Evolutionary conservation across 2,329 filamentous ascomycete genomes (phyloP).

Genomic region (Fusarium sp.): DNA sequence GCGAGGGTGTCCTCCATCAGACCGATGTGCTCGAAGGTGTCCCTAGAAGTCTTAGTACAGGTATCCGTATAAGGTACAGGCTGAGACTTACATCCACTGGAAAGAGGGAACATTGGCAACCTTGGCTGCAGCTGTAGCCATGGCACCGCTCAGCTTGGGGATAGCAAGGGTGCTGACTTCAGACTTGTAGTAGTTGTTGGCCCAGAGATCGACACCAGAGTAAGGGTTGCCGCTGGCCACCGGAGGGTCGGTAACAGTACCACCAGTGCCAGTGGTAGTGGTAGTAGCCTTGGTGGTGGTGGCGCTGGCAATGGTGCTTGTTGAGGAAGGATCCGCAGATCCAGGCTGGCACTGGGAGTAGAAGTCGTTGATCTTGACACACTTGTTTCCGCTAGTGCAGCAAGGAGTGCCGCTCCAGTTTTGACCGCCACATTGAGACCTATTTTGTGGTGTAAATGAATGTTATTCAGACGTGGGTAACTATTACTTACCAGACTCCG

Average conservation of each 20-base stretch:
- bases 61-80: accelerated
- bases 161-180: constrained; percentile 69
- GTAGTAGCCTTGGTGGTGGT: constrained; percentile 24
- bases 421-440: constrained; percentile 61
- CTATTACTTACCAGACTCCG: constrained; percentile 31
- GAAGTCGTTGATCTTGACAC: constrained; percentile 46
- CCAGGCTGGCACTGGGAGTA: constrained; percentile 45
- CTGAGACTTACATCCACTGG: constrained; percentile 62
- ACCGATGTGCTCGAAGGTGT: constrained; percentile 63
- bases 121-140: constrained; percentile 64
- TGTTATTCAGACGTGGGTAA: accelerated
- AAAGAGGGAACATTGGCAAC: constrained; percentile 67
- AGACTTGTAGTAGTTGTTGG: constrained; percentile 68
- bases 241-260: constrained; percentile 43
- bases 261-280: constrained; percentile 11
- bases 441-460: constrained; percentile 41
- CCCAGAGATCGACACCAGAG: constrained; percentile 63
- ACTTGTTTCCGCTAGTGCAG: constrained; percentile 51
- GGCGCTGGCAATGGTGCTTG: constrained; percentile 24
- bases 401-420: constrained; percentile 60
- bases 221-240: constrained; percentile 66
- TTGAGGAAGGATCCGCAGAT: constrained; percentile 27
- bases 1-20: constrained; percentile 61
- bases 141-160: constrained; percentile 69
- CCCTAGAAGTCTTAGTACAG: constrained; percentile 52